These are phyloP conservation scores for Hypomontagnella monticulosa DNA, from an alignment of 495 filamentous ascomycete species.

Conservation along the genomic window DNA sequence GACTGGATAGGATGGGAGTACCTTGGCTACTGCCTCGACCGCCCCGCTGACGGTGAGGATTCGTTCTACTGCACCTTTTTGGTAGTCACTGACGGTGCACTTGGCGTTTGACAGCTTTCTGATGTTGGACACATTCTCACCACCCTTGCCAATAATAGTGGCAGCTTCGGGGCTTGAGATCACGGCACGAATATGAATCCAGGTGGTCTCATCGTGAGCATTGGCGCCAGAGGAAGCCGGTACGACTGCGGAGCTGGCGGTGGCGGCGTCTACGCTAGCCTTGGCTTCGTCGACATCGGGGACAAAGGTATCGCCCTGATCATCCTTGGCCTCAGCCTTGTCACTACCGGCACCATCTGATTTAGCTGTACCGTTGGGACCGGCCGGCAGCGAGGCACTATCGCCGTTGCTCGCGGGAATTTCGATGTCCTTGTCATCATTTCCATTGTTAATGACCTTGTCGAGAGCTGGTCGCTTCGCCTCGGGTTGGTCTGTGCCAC, in stretches of 20 bases:
- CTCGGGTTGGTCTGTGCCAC: constrained; percentile 89
- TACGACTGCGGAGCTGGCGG: constrained; percentile 32
- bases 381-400: constrained; percentile 39
- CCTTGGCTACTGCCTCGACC: constrained; percentile 97
- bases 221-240: constrained; percentile 42
- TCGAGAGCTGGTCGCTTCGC: constrained; percentile 96
- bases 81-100: constrained; percentile 98
- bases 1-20: constrained; percentile 49
- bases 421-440: constrained; percentile 52
- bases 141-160: constrained; percentile 97
- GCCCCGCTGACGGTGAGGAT: constrained; percentile 95
- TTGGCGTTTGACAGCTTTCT: constrained; percentile 91
- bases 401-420: constrained; percentile 53
- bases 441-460: constrained; percentile 75
- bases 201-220: constrained; percentile 83
- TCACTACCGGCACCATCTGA: constrained; percentile 60
- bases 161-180: constrained; percentile 97
- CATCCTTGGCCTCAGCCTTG: constrained; percentile 67
- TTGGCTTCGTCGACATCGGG: constrained; percentile 70
- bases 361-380: constrained; percentile 57
- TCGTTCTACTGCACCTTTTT: constrained; percentile 93
- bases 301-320: constrained; percentile 72
- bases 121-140: constrained; percentile 97
- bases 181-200: constrained; percentile 96
- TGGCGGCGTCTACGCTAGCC: constrained; percentile 56